Base-by-base conservation (phyloP, 164 flowering plant genomes). In the Chimonanthus salicifolius region DNA sequence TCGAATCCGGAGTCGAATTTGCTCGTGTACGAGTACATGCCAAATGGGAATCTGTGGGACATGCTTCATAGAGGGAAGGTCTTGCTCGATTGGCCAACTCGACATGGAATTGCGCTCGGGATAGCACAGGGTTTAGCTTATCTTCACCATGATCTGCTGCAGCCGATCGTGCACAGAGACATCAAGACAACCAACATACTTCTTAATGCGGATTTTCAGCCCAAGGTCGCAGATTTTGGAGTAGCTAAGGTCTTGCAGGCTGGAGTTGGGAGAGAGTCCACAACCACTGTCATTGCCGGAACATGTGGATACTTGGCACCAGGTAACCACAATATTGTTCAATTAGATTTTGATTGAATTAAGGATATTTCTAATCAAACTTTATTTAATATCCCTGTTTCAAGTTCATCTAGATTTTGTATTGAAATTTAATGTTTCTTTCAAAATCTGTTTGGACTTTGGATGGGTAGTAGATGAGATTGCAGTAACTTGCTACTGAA, bases 181-280 rank as follows among this genome's bases (percentile, higher is more conserved):
- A 88, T 94, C 85, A 94, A 94, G 80, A 83, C 98, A 44, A 92
- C 97, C 58, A 95, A 95, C 64, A 93, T 93, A 76, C 84, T 95
- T 0, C 86, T 95, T 2, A 92, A 90, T 78, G 84, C 83, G 10
- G 85, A 92, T 73, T 87, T 85, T 77, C 84, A 85, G 73, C 91
- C 99, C 21, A 95, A 93, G 76, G 98, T 95, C 13, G 98, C 99
- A 48, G 99, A 95, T 74, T 95, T 95, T 72, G 99, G 99, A 49
- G 88, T 95, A 8, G 98, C 98, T 71, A 93, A 95, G 81, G 95
- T 95, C 63, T 75, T 95, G 80, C 94, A 87, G 76, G 94, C 94
- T 47, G 82, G 86, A 81, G 88, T 85, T 62, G 89, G 92, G 44
- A 88, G 85, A 74, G 98, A 93, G 49, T 88, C 94, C 49, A 86